Evolutionary conservation across 768 basidiomycete genomes (phyloP), one percentile per base, ranked within the genome.

Genomic region (Xerocomus brunneocitrinus): DNA sequence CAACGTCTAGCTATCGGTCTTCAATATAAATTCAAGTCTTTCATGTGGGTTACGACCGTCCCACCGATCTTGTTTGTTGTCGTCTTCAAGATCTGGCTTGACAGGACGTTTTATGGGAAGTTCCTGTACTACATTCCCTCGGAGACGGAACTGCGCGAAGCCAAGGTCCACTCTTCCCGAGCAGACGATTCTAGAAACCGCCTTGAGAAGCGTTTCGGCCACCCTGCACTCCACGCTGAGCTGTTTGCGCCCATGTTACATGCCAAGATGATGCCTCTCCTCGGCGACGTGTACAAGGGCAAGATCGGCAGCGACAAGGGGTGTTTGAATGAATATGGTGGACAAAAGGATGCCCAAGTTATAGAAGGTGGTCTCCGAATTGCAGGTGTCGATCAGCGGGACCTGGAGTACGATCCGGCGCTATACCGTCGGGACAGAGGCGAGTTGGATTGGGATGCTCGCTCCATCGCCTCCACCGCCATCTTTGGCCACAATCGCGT

Each of bases 191-290:
- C 78, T 35, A 78, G 85, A 50, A 79, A 87, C 64, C 81, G 88
- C 32, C 81, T 98, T 30, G 86, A 86, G 73, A 92, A 85, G 67
- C 86, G 95, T 28, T 99, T 98, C 72, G 90, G 95, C 1, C 97
- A 99, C 67, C 95, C 97, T 1, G 89, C 94, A 14, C 76, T 99
- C 44, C 83, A 93, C 59, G 71, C 80, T 12, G 91, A 95, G 49
- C 77, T 95, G 43, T 90, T 94, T 71, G 91, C 90, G 5, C 91
- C 89, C 0, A 89, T 91, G 88, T 68, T 93, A 47, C 91, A 91
- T 61, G 83, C 86, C 57, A 85, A 84, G 69, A 88, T 91, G 87
- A 85, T 89, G 80, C 85, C 80, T 7, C 73, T 93, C 24, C 74
- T 93, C 22, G 70, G 75, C 34, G 80, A 91, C 55, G 87, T 93